Evolutionary conservation across 108 stramenopile genomes (phyloP), one percentile per base, ranked within the genome.

Genomic region (Thalassiosira profunda): DNA sequence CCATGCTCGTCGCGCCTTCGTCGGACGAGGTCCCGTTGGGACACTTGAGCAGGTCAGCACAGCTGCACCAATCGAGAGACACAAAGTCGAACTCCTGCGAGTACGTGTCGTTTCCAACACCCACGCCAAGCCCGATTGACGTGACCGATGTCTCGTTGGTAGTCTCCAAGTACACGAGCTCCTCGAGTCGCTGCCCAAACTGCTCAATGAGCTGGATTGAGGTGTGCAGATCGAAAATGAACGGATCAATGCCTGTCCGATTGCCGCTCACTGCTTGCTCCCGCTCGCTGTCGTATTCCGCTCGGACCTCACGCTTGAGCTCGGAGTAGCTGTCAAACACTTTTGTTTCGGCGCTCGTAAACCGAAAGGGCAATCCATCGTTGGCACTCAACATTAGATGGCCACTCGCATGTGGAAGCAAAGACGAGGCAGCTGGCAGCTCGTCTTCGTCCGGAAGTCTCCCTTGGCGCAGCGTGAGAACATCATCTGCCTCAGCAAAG

Each of bases 1-100:
- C 43, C n/a, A 92, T 58, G 41, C 21, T 38, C 7, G 40, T 54
- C 14, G 84, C 70, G 3, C 85, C 83, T 23, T 56, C 34, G n/a
- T 43, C 26, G 17, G 46, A 45, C 5, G 26, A 35, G 0, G 95
- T 96, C 26, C 90, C 95, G 55, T 94, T 89, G 12, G 92, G 95
- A 61, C 95, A 96, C 40, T 84, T 69, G 38, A 87, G 47, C 8
- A 90, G 59, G 46, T 73, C 34, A 61, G 92, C 82, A 60, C 95
- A 96, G 31, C 85, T 81, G 52, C 92, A 94, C 70, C 88, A 63
- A 64, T 94, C 90, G 5, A 87, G 62, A 18, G 90, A 40, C 26
- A 71, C 79, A 15, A 58, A 73, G 45, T 56, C 49, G 45, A 48
- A 46, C 61, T 9, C 24, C 24, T 52, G 31, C 24, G 38, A 73